Conservation (phyloP, 371 early-diverging fungal species). For the Cokeromyces recurvatus region DNA sequence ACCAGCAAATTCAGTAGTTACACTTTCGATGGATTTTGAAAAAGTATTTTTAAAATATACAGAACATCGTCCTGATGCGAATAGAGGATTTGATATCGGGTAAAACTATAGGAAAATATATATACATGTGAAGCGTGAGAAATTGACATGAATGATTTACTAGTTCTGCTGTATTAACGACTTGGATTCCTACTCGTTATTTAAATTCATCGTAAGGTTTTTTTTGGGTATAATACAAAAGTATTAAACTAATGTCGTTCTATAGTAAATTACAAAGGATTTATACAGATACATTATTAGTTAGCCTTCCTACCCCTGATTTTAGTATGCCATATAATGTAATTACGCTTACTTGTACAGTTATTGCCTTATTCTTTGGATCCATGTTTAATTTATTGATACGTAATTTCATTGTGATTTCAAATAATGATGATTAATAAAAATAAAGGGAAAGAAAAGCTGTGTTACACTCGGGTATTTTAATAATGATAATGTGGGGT, state of each 20-base stretch:
- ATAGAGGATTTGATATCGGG: slow-evolving; percentile 93
- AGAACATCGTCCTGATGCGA: slow-evolving; percentile 95
- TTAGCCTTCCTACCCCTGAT: slow-evolving; percentile 92
- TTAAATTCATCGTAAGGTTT: too few relatives aligned
- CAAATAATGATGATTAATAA: neutral
- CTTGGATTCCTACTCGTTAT: slow-evolving; percentile 23
- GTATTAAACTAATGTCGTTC: neutral
- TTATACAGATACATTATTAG: slow-evolving; percentile 80
- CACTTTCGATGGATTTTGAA: slow-evolving; percentile 76
- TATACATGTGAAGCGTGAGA: slow-evolving; percentile 1
- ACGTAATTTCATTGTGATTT: slow-evolving; percentile 52
- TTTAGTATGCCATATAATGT: slow-evolving; percentile 99
- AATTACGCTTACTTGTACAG: slow-evolving; percentile 93
- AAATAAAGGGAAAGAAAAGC: neutral
- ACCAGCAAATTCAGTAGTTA: slow-evolving; percentile 64
- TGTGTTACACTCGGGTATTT: neutral
- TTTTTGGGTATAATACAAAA: too few relatives aligned
- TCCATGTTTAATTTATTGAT: slow-evolving; percentile 81
- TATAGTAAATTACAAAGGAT: slow-evolving; percentile 43
- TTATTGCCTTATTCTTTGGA: slow-evolving; percentile 94
- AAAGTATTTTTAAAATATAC: slow-evolving; percentile 89
- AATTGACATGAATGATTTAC: slow-evolving; percentile 2
- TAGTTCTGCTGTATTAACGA: slow-evolving; percentile 40
- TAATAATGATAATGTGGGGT: slow-evolving; percentile 16
- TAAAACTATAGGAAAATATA: slow-evolving; percentile 10